phyloP scores from a whole-genome alignment of 257 asterid species.

The Solanum tarijense region DNA sequence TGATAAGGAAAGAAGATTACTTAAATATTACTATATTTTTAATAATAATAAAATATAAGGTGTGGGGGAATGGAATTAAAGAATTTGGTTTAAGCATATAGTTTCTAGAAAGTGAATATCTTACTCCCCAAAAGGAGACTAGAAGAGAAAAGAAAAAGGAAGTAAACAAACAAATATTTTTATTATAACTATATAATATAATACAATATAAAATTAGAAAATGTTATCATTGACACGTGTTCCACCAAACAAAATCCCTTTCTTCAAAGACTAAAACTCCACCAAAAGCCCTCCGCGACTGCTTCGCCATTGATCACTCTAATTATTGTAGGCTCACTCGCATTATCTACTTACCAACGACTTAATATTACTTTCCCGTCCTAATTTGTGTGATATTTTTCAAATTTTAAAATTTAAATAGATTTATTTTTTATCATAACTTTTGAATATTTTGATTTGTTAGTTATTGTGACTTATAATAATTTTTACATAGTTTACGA shows the following conservation, averaged over 20 bases:
- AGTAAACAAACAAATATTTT: background rate
- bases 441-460: no score
- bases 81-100: slow-evolving; percentile 2
- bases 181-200: background rate
- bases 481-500: no score
- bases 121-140: slow-evolving; percentile 32
- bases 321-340: background rate
- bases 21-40: background rate
- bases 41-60: background rate
- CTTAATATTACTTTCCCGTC: no score
- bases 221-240: slow-evolving; percentile 7
- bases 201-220: background rate
- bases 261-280: slow-evolving; percentile 27
- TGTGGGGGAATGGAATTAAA: background rate
- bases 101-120: slow-evolving; percentile 18
- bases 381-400: no score
- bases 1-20: background rate
- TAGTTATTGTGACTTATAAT: no score
- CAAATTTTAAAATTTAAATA: no score
- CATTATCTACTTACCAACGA: slow-evolving; percentile 2
- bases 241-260: slow-evolving; percentile 7
- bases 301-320: slow-evolving; percentile 11
- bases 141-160: background rate
- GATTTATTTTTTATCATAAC: no score
- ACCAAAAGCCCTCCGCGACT: slow-evolving; percentile 1